phyloP scores from a whole-genome alignment of 1,139 yeast species.

The Candida sanyaensis region DNA sequence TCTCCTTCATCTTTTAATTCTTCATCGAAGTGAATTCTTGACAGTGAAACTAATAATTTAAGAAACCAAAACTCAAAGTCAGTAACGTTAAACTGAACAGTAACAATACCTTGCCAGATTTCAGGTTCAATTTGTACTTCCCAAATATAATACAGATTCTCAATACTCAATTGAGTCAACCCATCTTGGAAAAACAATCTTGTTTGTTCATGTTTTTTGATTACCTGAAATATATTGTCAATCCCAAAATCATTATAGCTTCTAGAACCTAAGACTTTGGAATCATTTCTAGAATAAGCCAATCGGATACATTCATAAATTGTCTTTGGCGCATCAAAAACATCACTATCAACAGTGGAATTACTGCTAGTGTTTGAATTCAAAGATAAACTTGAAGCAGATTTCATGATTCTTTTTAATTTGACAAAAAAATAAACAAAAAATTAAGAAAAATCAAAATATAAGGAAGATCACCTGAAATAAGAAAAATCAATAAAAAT shows the following conservation, averaged over 20 bases:
- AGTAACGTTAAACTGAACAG: constrained; percentile 22
- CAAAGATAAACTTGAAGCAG: constrained; percentile 13
- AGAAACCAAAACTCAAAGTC: constrained; percentile 39
- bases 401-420: constrained; percentile 10
- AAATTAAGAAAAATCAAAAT: neutral
- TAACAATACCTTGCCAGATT: constrained; percentile 26
- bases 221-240: constrained; percentile 4
- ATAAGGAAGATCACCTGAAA: neutral
- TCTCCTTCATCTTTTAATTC: constrained; percentile 1
- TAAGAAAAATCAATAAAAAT: neutral
- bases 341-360: constrained; percentile 11
- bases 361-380: constrained; percentile 13
- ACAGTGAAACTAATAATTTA: constrained; percentile 22
- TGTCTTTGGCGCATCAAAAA: constrained; percentile 15
- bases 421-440: no score
- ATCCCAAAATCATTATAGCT: constrained; percentile 9
- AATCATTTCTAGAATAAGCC: constrained; percentile 28
- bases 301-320: constrained; percentile 33
- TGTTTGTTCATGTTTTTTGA: constrained; percentile 3
- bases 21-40: constrained; percentile 12
- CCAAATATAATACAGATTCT: constrained; percentile 20
- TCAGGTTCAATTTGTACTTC: constrained; percentile 14
- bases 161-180: constrained; percentile 12
- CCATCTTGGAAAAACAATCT: constrained; percentile 9
- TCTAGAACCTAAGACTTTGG: constrained; percentile 12